Conservation (phyloP, 495 filamentous ascomycete genomes). For the Neurospora pannonica region DNA sequence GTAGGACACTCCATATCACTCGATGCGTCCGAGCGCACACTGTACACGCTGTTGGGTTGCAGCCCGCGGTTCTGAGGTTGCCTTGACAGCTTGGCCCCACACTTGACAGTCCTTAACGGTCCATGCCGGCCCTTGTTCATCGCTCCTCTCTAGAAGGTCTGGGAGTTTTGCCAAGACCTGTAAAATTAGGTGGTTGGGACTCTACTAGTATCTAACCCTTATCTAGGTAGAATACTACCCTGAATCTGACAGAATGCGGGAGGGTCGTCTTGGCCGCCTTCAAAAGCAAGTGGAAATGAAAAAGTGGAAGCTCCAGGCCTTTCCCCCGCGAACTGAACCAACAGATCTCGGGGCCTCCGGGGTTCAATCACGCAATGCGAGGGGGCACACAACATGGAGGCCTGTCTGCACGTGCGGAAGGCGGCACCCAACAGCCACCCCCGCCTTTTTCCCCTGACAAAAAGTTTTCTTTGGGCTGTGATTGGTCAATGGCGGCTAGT, state of each 20-base stretch:
- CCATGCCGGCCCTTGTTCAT: neutral
- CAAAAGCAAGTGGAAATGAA: neutral
- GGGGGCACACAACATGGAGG: neutral
- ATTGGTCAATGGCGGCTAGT: neutral
- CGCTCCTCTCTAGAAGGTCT: too few species aligned
- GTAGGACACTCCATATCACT: neutral
- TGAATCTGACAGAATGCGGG: too few species aligned
- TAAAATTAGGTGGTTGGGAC: too few species aligned
- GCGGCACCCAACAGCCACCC: neutral
- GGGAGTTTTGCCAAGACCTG: too few species aligned
- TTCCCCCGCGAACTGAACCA: neutral
- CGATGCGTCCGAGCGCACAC: neutral
- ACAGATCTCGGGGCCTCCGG: neutral
- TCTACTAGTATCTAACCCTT: too few species aligned
- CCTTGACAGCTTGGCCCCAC: neutral
- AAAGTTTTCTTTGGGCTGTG: neutral
- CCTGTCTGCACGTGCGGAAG: neutral
- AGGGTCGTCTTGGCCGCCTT: neutral
- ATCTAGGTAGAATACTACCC: too few species aligned
- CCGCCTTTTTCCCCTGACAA: neutral
- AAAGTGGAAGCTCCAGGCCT: neutral
- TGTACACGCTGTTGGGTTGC: neutral
- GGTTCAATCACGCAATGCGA: neutral
- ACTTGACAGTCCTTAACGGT: neutral
- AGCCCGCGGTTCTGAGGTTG: neutral